Evolutionary conservation across 306 rosid species (phyloP).

Genomic region (Glycine latifolia): DNA sequence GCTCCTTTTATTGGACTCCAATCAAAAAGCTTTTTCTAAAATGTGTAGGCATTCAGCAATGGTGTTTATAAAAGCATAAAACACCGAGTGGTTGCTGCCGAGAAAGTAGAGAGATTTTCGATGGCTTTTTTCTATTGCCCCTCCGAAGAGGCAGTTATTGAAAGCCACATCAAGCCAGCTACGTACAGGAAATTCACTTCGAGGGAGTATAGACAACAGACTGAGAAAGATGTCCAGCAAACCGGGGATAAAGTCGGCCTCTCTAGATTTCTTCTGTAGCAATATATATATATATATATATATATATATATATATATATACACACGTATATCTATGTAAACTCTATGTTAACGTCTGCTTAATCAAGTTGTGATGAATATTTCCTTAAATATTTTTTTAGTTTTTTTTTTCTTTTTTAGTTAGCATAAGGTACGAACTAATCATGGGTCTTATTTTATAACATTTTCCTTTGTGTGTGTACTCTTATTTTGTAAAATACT

Average conservation of each 20-base stretch:
- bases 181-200: conserved; percentile 66
- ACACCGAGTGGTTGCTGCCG: conserved; percentile 63
- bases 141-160: conserved; percentile 52
- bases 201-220: conserved; percentile 62
- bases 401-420: too few species aligned
- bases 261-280: conserved; percentile 60
- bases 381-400: too few species aligned
- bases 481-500: too few species aligned
- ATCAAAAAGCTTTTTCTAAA: too few species aligned
- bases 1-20: background rate
- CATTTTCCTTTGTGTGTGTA: too few species aligned
- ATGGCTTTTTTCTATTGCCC: conserved; percentile 84
- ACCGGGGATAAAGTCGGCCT: conserved; percentile 84
- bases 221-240: conserved; percentile 59
- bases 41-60: conserved; percentile 74
- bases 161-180: conserved; percentile 51
- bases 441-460: too few species aligned
- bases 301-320: too few species aligned
- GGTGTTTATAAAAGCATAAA: conserved; percentile 69
- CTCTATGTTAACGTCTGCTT: too few species aligned
- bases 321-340: background rate
- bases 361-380: too few species aligned
- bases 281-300: background rate
- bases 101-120: conserved; percentile 68
- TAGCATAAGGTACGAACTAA: too few species aligned